These are phyloP conservation scores for Fomitiporia mediterranea DNA, from an alignment of 1,284 basidiomycete species.

Conservation along the genomic window DNA sequence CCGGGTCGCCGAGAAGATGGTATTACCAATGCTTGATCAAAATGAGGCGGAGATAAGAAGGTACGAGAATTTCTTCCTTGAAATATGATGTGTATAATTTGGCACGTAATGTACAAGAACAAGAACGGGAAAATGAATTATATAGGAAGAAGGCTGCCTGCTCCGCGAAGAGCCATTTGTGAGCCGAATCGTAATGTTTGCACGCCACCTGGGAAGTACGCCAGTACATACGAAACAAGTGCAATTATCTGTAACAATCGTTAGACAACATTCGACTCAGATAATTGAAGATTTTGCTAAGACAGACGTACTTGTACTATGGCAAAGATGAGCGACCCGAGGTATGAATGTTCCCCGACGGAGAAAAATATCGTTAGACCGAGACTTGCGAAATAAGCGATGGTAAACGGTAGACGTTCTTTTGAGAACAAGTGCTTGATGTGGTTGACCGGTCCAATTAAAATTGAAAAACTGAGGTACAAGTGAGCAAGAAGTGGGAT, in stretches of 20 bases:
- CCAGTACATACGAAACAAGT: conserved; percentile 80
- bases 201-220: conserved; percentile 87
- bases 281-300: background rate
- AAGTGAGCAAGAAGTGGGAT: conserved; percentile 21
- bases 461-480: conserved; percentile 66
- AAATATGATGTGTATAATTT: no score
- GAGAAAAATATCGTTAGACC: conserved; percentile 87
- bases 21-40: background rate
- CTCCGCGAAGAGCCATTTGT: conserved; percentile 77
- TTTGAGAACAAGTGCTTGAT: conserved; percentile 82
- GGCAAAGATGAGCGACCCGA: conserved; percentile 79
- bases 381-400: conserved; percentile 78
- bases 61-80: no score
- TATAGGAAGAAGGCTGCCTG: conserved; percentile 73
- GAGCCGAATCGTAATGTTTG: conserved; percentile 81
- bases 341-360: conserved; percentile 72
- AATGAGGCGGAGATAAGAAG: background rate
- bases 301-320: conserved; percentile 68
- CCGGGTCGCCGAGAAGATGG: no score
- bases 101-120: conserved; percentile 1
- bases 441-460: conserved; percentile 83
- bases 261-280: background rate
- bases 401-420: conserved; percentile 86
- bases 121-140: no score
- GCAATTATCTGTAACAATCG: conserved; percentile 59